Percentiles rank a stretch among this genome's conserved stretches.
Evolutionary conservation across 768 basidiomycete genomes (phyloP).

Genomic region (Agrocybe pediades): DNA sequence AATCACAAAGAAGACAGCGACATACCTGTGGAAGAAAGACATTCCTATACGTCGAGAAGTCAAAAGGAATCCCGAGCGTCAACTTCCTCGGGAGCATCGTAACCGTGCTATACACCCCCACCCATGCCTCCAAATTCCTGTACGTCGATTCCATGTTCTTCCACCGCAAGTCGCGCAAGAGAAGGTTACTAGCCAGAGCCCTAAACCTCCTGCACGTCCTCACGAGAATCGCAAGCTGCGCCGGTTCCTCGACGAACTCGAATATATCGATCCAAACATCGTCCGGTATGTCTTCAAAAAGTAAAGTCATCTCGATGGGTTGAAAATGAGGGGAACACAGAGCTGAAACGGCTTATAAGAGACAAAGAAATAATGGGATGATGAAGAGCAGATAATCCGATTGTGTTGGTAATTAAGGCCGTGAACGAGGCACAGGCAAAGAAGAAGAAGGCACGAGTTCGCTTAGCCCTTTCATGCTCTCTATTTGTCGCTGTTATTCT

Average conservation of each 20-base stretch:
- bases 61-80: slow-evolving; percentile 24
- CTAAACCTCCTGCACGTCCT: slow-evolving; percentile 25
- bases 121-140: slow-evolving; percentile 26
- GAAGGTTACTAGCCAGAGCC: slow-evolving; percentile 23
- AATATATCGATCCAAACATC: slow-evolving; percentile 34
- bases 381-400: too few species aligned
- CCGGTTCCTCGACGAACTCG: slow-evolving; percentile 21
- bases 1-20: slow-evolving; percentile 2
- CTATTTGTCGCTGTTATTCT: too few species aligned
- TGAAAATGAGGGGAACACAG: too few species aligned
- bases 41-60: slow-evolving; percentile 8
- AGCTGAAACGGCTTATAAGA: too few species aligned
- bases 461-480: too few species aligned
- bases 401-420: too few species aligned
- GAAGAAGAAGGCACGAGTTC: too few species aligned
- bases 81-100: slow-evolving; percentile 19
- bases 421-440: too few species aligned
- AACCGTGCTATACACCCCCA: slow-evolving; percentile 10
- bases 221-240: slow-evolving; percentile 21
- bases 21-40: slow-evolving; percentile 1
- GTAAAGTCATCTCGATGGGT: not conserved
- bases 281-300: slow-evolving; percentile 21
- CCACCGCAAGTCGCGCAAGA: slow-evolving; percentile 28
- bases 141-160: slow-evolving; percentile 15
- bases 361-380: too few species aligned